Conservation (phyloP, 2,329 filamentous ascomycete genomes). For the Exophiala sideris region DNA sequence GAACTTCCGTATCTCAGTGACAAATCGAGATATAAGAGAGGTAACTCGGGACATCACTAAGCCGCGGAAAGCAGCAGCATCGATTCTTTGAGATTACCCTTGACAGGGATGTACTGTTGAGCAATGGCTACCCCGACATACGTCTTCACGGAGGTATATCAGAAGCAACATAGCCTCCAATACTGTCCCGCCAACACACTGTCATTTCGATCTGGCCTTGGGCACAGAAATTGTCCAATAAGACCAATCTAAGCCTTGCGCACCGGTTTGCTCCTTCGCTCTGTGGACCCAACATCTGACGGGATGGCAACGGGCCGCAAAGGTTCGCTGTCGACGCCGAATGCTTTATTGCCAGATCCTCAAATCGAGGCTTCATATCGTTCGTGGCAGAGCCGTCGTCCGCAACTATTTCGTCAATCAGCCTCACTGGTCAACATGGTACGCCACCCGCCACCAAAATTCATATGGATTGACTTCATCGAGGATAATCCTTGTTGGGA, state of each 20-base stretch:
- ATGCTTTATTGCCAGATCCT: slow-evolving; percentile 9
- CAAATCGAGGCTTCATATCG: slow-evolving; percentile 22
- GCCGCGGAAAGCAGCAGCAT: slow-evolving; percentile 15
- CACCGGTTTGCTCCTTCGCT: slow-evolving; percentile 2
- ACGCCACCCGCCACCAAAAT: slow-evolving; percentile 1
- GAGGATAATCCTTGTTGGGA: no score
- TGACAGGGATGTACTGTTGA: slow-evolving; percentile 18
- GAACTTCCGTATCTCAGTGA: slow-evolving; percentile 9
- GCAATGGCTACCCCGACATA: background rate
- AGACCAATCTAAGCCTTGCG: background rate
- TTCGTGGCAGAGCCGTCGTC: slow-evolving; percentile 21
- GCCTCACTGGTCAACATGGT: slow-evolving; percentile 15
- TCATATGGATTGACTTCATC: no score
- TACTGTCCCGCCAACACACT: slow-evolving; percentile 18
- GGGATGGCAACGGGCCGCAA: slow-evolving; percentile 16
- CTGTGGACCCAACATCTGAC: background rate
- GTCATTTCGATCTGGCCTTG: slow-evolving; percentile 23
- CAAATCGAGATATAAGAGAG: slow-evolving; percentile 11
- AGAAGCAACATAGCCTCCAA: slow-evolving; percentile 13
- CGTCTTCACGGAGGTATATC: slow-evolving; percentile 14
- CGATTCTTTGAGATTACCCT: slow-evolving; percentile 2
- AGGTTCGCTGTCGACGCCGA: slow-evolving; percentile 6
- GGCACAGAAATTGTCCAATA: slow-evolving; percentile 14
- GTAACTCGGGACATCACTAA: slow-evolving; percentile 9
- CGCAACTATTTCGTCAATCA: slow-evolving; percentile 22